These are phyloP conservation scores for Didymella pomorum DNA, from an alignment of 2,329 filamentous ascomycete species.

Conservation along the genomic window DNA sequence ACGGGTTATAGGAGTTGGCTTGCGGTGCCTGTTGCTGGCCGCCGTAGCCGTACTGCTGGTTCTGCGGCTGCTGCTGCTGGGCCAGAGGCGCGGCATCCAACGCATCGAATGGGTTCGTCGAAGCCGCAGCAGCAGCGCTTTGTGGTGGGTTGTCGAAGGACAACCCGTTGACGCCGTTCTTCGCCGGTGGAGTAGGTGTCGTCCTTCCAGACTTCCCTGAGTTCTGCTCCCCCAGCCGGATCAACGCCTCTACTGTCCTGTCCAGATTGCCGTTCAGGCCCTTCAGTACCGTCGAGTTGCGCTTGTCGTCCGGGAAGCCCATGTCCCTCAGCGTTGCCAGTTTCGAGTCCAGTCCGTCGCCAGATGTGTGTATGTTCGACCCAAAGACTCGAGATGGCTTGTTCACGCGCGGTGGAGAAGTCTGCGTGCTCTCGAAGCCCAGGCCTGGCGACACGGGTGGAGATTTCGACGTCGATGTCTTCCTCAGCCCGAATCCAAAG, in stretches of 20 bases:
- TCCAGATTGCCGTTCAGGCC: conserved; percentile 86
- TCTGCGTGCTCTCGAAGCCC: conserved; percentile 40
- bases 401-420: conserved; percentile 58
- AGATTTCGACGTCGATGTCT: conserved; percentile 71
- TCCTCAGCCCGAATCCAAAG: conserved; percentile 71
- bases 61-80: conserved; percentile 45
- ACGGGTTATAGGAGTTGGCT: conserved; percentile 71
- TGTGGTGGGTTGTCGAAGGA: conserved; percentile 52
- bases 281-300: conserved; percentile 82
- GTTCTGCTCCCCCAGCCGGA: conserved; percentile 75
- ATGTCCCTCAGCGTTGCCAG: conserved; percentile 81
- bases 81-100: conserved; percentile 45
- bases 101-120: conserved; percentile 56
- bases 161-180: conserved; percentile 59
- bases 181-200: conserved; percentile 56
- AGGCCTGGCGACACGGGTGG: conserved; percentile 47
- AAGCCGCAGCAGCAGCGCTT: conserved; percentile 34
- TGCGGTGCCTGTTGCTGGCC: conserved; percentile 38
- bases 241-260: conserved; percentile 82
- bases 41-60: conserved; percentile 40
- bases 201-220: conserved; percentile 54
- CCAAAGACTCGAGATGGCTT: conserved; percentile 75
- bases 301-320: conserved; percentile 86
- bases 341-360: conserved; percentile 76
- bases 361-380: conserved; percentile 64